A percentile compares a stretch with the other conserved stretches of the same genome.
Evolutionary conservation across 75 land plant genomes (phyloP).

Genomic region (Sequoia sempervirens): DNA sequence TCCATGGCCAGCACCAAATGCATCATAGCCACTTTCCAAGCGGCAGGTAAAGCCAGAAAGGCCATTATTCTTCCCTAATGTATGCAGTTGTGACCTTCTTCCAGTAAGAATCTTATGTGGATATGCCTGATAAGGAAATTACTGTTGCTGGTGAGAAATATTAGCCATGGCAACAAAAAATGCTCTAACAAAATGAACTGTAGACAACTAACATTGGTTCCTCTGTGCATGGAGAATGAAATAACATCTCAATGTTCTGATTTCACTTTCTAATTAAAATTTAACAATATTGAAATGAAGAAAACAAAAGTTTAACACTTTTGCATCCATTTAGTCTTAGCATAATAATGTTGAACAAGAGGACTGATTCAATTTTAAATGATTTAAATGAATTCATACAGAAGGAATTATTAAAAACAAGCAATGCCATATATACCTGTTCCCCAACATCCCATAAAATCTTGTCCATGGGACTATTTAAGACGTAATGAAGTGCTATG

Average conservation of each 20-base stretch:
- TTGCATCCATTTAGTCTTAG: background rate
- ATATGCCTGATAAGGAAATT: conserved; percentile 40
- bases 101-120: conserved; percentile 81
- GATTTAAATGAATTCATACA: background rate
- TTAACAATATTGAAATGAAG: background rate
- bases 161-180: background rate
- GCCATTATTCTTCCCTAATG: conserved; percentile 54
- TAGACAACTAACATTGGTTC: background rate
- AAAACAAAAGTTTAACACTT: background rate
- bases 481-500: conserved; percentile 62
- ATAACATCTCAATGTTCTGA: background rate
- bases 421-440: conserved; percentile 26
- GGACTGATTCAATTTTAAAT: background rate
- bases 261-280: background rate
- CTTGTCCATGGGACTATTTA: conserved; percentile 67
- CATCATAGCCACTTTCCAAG: conserved; percentile 69
- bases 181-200: background rate
- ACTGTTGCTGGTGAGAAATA: conserved; percentile 1
- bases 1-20: conserved; percentile 78
- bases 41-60: conserved; percentile 65
- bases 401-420: background rate
- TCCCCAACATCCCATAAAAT: conserved; percentile 78
- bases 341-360: background rate
- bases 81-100: conserved; percentile 57
- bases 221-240: background rate